Conservation (phyloP, 192 early-diverging fungal species). For the Entomortierella beljakovae region DNA sequence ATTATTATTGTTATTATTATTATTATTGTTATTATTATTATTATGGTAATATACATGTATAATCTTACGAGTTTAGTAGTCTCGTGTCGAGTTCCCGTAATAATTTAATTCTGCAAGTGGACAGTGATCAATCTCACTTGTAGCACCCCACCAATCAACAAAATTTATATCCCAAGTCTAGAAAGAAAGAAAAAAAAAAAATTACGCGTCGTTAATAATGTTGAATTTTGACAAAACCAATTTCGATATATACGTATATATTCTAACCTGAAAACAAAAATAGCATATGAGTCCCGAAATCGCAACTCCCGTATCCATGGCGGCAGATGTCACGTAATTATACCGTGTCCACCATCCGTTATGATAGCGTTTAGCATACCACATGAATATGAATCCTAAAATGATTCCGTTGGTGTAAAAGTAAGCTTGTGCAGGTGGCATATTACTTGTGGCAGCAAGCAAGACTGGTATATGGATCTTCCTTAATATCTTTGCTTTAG, state of each 20-base stretch:
- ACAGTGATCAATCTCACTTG: constrained; percentile 33
- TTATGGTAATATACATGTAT: too few species aligned
- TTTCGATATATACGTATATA: not conserved
- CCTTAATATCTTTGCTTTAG: constrained; percentile 39
- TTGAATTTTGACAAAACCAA: not conserved
- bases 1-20: too few species aligned
- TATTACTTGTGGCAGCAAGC: constrained; percentile 35
- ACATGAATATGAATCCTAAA: constrained; percentile 58
- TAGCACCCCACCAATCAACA: constrained; percentile 28
- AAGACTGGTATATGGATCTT: constrained; percentile 66
- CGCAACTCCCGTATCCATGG: constrained; percentile 68
- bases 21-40: too few species aligned
- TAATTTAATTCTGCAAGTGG: constrained; percentile 44
- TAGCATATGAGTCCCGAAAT: constrained; percentile 59
- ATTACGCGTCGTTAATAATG: not conserved
- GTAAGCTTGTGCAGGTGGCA: constrained; percentile 57
- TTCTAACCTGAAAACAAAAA: constrained; percentile 43
- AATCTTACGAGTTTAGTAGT: not conserved
- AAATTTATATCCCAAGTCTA: constrained; percentile 35
- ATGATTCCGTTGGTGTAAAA: constrained; percentile 60
- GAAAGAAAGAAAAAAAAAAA: not conserved
- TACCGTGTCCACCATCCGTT: constrained; percentile 62
- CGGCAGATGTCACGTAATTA: constrained; percentile 67
- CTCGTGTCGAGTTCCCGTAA: constrained; percentile 10
- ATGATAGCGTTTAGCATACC: constrained; percentile 47